Percentiles rank a stretch among this genome's conserved stretches.
Evolutionary conservation across 305 asterid genomes (phyloP).

Genomic region (Plantago lanceolata): DNA sequence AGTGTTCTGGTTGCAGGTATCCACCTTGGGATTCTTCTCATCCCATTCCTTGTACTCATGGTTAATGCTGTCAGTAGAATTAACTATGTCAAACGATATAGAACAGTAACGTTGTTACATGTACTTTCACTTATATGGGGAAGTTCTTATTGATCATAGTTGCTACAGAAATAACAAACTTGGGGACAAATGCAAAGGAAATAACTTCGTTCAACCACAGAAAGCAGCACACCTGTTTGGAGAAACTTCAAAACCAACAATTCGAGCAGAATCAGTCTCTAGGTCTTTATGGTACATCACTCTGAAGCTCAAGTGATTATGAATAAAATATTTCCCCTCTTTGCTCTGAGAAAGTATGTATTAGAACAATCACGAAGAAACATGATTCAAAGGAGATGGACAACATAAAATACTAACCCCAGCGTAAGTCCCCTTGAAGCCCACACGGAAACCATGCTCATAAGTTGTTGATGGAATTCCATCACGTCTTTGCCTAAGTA

Average conservation of each 20-base stretch:
- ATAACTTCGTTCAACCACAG: not conserved
- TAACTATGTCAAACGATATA: not conserved
- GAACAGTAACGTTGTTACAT: not conserved
- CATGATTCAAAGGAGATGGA: slow-evolving; percentile 16
- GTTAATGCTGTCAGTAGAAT: slow-evolving; percentile 50
- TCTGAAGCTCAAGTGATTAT: slow-evolving; percentile 89
- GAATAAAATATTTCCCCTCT: slow-evolving; percentile 76
- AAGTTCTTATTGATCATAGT: not conserved
- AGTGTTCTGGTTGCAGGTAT: slow-evolving; percentile 74
- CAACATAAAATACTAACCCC: slow-evolving; percentile 52
- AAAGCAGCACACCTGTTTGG: slow-evolving; percentile 63
- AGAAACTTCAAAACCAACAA: slow-evolving; percentile 90
- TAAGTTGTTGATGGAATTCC: slow-evolving; percentile 64
- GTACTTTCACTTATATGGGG: not conserved
- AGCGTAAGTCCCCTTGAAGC: slow-evolving; percentile 82
- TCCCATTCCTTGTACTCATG: slow-evolving; percentile 86
- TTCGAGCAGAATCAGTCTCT: slow-evolving; percentile 72
- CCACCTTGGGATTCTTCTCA: slow-evolving; percentile 35
- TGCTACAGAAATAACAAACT: slow-evolving; percentile 5
- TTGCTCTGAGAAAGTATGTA: slow-evolving; percentile 56
- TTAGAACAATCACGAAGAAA: slow-evolving; percentile 19
- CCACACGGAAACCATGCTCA: slow-evolving; percentile 92
- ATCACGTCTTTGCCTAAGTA: slow-evolving; percentile 74
- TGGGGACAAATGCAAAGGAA: slow-evolving; percentile 5
- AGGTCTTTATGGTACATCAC: slow-evolving; percentile 85